phyloP scores from a whole-genome alignment of 1,284 basidiomycete species.

The Marasmius fiardii region DNA sequence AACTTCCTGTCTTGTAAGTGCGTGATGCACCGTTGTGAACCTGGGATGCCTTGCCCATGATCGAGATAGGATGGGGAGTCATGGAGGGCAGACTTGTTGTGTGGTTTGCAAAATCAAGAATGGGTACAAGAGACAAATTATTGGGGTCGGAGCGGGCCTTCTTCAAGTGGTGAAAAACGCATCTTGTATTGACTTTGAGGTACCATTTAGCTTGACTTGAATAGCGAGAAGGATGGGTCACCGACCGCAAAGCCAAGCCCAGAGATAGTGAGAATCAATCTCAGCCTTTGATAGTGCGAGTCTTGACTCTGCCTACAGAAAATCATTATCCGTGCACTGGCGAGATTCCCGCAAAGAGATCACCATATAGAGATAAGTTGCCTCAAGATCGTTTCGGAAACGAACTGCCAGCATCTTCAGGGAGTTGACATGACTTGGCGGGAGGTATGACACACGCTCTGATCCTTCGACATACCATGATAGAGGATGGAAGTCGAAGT shows the following conservation, averaged over 20 bases:
- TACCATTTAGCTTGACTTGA: background rate
- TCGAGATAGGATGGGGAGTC: constrained; percentile 32
- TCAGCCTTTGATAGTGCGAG: constrained; percentile 15
- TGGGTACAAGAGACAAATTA: constrained; percentile 81
- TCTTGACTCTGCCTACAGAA: background rate
- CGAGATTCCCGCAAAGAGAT: background rate
- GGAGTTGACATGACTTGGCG: constrained; percentile 45
- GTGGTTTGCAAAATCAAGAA: constrained; percentile 88
- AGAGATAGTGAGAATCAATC: constrained; percentile 51
- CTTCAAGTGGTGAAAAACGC: constrained; percentile 74
- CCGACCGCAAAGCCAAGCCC: constrained; percentile 86
- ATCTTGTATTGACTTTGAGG: constrained; percentile 80
- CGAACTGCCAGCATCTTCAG: constrained; percentile 46
- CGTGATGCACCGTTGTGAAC: background rate
- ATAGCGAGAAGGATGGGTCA: constrained; percentile 1
- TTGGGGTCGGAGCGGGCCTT: constrained; percentile 50
- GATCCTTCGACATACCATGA: constrained; percentile 54
- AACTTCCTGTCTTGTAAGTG: constrained; percentile 34
- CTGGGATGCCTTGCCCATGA: constrained; percentile 15
- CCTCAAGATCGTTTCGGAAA: constrained; percentile 60
- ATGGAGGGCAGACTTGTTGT: constrained; percentile 37
- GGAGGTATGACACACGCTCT: constrained; percentile 40
- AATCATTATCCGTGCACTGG: background rate
- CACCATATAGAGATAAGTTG: constrained; percentile 48
- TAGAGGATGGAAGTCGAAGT: constrained; percentile 75